phyloP scores from a whole-genome alignment of 768 basidiomycete genomes.

The Harrya chromipes region DNA sequence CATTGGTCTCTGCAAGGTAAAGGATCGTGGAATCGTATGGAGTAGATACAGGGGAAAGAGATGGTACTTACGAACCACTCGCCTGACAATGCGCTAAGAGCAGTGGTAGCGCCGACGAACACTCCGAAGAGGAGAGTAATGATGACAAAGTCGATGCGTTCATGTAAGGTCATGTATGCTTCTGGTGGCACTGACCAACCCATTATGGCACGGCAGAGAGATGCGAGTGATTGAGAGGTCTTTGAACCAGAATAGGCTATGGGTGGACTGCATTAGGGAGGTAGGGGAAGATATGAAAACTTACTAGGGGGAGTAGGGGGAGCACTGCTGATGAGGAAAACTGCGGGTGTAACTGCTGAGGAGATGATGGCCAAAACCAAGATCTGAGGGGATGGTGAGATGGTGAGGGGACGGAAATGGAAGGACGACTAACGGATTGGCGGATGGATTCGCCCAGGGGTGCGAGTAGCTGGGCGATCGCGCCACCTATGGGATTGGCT shows the following conservation, averaged over 20 bases:
- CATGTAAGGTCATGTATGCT: constrained; percentile 56
- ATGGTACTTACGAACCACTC: constrained; percentile 58
- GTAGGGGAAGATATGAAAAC: constrained; percentile 7
- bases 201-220: constrained; percentile 53
- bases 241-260: constrained; percentile 69
- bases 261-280: background rate
- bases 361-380: constrained; percentile 69
- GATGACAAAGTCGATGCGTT: constrained; percentile 70
- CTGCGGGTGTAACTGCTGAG: constrained; percentile 55
- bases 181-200: constrained; percentile 41
- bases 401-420: background rate
- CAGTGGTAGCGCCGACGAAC: constrained; percentile 60
- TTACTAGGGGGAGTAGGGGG: constrained; percentile 82
- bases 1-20: constrained; percentile 51
- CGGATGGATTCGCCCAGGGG: constrained; percentile 54
- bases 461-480: constrained; percentile 69
- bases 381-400: constrained; percentile 40
- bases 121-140: constrained; percentile 58
- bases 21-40: background rate
- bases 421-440: constrained; percentile 51
- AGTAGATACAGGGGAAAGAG: background rate
- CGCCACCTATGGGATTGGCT: constrained; percentile 76
- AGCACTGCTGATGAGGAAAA: constrained; percentile 53
- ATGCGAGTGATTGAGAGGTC: constrained; percentile 48
- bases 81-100: constrained; percentile 62